Base-by-base conservation (phyloP, 768 basidiomycete genomes). In the Termitomyces sp. region DNA sequence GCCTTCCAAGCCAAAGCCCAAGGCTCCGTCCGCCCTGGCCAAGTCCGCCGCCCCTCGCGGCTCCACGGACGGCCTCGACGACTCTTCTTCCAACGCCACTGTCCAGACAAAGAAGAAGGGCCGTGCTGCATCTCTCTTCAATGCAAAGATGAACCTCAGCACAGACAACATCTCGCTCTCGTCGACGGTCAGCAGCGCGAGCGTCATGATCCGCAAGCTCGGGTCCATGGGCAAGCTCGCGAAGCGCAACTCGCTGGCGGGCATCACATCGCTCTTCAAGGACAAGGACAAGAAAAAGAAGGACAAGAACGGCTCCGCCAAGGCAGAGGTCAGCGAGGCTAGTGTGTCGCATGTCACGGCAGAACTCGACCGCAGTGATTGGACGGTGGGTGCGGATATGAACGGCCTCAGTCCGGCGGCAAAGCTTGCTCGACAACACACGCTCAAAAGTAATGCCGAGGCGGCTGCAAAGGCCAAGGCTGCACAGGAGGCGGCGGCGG, bases 111-210 rank as follows among this genome's bases (percentile, higher is more conserved):
- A 90, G 79, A 91, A 89, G 73, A 83, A 83, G 68, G 81, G 83
- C 44, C 85, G 87, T 18, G 86, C 85, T 0, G 83, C 86, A 44
- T 80, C 85, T 22, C 69, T 98, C 62, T 95, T 98, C 80, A 97
- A 94, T 71, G 84, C 90, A 61, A 86, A 88, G 62, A 73, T 91
- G 65, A 96, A 97, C 69, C 84, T 86, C 44, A 90, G 87, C 55
- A 95, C 92, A 44, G 94, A 96, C 72, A 97, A 96, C 71, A 96
- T 98, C 62, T 97, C 94, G 28, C 82, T 98, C 39, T 90, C 88
- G 20, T 94, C 92, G 8, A 97, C 96, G 46, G 95, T 97, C 64
- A 92, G 89, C 61, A 92, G 90, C 51, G 96, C 96, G 22, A 93
- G 90, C 45, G 89, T 98, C 70, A 96, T 98, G 83, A 95, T 97